Conservation (phyloP, 305 asterid genomes). For the Fraxinus albicans region DNA sequence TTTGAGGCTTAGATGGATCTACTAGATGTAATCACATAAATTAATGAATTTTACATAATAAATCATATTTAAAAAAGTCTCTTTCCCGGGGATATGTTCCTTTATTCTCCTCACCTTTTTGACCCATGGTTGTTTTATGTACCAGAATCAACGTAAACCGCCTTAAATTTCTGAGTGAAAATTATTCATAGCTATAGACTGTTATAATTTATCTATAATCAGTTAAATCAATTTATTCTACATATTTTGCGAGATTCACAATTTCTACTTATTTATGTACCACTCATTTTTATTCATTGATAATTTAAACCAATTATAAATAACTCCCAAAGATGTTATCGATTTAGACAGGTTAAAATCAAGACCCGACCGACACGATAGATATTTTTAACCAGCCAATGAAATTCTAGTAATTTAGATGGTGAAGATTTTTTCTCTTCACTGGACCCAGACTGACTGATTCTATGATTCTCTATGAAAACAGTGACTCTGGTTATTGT, state of each 20-base stretch:
- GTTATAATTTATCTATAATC: background rate
- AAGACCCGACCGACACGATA: background rate
- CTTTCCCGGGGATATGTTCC: background rate
- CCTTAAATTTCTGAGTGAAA: background rate
- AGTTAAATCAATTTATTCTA: background rate
- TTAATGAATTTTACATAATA: background rate
- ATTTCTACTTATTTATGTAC: background rate
- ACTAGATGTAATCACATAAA: background rate
- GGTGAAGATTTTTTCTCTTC: background rate
- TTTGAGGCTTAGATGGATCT: background rate
- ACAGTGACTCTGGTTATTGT: slow-evolving; percentile 11
- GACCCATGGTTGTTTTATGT: background rate
- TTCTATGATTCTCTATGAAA: slow-evolving; percentile 3
- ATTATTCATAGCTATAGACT: background rate
- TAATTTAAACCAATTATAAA: background rate
- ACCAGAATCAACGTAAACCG: background rate
- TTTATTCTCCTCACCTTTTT: background rate
- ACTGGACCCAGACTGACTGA: background rate
- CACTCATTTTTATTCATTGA: background rate
- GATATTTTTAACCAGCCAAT: slow-evolving; percentile 10
- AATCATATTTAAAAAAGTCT: background rate
- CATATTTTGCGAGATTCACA: background rate
- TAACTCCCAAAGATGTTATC: background rate
- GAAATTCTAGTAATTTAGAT: background rate
- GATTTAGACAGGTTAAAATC: background rate